These are phyloP conservation scores for Cymbopogon citratus DNA, from an alignment of 176 grass and related monocot genomes.

Conservation along the genomic window DNA sequence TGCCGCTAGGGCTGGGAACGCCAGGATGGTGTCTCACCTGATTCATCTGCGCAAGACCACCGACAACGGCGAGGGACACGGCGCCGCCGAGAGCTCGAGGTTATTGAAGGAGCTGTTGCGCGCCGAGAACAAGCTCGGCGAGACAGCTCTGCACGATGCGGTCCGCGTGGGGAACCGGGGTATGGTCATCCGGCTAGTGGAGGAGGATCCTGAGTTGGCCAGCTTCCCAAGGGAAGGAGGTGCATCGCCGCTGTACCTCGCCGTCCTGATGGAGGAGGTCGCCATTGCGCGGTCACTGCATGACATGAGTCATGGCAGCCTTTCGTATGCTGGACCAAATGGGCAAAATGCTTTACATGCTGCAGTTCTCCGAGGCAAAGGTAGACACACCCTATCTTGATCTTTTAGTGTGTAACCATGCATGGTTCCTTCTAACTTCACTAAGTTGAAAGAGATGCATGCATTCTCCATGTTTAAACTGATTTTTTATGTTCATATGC, in stretches of 20 bases:
- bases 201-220: neutral
- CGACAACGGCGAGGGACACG: neutral
- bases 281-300: neutral
- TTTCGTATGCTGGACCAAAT: slow-evolving; percentile 5
- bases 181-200: neutral
- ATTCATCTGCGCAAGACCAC: neutral
- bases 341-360: neutral
- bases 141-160: slow-evolving; percentile 1
- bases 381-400: neutral
- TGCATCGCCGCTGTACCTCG: neutral
- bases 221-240: neutral
- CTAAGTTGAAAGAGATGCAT: neutral
- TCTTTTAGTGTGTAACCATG: too few relatives aligned
- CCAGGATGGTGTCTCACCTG: neutral
- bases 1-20: neutral
- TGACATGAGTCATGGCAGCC: neutral
- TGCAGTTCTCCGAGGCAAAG: neutral
- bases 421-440: neutral
- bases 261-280: neutral
- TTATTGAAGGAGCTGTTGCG: neutral
- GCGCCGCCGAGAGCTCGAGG: too few relatives aligned
- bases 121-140: neutral
- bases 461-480: neutral
- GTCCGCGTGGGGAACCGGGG: neutral
- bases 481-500: neutral